Evolutionary conservation across 495 filamentous ascomycete genomes (phyloP).

Genomic region (Penicillium samsonianum): DNA sequence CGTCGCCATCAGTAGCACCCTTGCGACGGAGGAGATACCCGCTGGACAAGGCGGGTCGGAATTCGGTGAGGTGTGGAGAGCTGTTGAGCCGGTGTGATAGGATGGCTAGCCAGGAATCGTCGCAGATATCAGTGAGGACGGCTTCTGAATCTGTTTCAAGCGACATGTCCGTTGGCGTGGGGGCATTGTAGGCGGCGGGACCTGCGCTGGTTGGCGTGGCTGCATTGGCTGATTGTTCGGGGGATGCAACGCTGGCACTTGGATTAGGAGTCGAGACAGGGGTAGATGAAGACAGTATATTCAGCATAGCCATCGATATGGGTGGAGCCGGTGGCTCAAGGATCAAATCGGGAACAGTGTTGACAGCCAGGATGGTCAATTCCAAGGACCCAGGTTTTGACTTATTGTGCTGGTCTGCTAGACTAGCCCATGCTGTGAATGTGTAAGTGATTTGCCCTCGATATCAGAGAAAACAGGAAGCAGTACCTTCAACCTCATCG

Average conservation of each 20-base stretch:
- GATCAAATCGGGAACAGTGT: constrained; percentile 64
- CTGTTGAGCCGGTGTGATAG: constrained; percentile 71
- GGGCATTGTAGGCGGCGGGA: constrained; percentile 42
- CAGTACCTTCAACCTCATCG: constrained; percentile 67
- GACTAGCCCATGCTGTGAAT: constrained; percentile 45
- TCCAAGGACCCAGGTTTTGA: constrained; percentile 47
- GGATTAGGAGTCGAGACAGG: constrained; percentile 52
- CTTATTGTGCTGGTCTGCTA: constrained; percentile 49
- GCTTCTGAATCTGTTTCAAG: constrained; percentile 69
- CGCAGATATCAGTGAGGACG: constrained; percentile 71
- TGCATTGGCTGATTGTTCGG: constrained; percentile 44
- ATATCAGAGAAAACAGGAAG: background rate
- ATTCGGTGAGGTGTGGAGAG: constrained; percentile 61
- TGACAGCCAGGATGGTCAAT: constrained; percentile 65
- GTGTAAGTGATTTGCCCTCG: constrained; percentile 8
- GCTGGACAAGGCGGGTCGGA: constrained; percentile 64
- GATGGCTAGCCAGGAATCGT: constrained; percentile 80
- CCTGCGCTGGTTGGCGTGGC: constrained; percentile 29
- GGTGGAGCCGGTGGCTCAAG: constrained; percentile 45
- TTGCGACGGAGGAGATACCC: constrained; percentile 79
- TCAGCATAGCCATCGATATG: constrained; percentile 37
- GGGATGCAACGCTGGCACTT: constrained; percentile 42
- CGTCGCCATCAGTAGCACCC: constrained; percentile 59
- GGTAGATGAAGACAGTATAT: constrained; percentile 37
- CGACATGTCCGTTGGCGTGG: constrained; percentile 57